Evolutionary conservation across 176 grass and related monocot genomes (phyloP).

Genomic region (Melocanna baccifera): DNA sequence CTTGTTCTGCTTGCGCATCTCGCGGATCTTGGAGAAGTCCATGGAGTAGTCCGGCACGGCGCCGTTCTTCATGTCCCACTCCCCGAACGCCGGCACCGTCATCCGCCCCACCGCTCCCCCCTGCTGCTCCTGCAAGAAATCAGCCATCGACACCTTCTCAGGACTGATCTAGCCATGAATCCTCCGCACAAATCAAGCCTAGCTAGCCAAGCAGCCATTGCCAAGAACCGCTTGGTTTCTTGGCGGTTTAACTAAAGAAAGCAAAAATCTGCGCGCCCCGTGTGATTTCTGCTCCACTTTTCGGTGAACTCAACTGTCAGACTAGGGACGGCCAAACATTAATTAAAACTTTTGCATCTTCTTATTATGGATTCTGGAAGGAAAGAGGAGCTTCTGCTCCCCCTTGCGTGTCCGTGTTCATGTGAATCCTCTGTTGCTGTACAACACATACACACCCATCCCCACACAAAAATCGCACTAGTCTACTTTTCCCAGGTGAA

Average conservation of each 20-base stretch:
- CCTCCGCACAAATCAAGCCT: not conserved
- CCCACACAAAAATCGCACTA: not conserved
- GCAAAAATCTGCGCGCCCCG: not conserved
- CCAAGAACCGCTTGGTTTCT: not conserved
- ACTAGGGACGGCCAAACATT: not conserved
- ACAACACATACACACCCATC: not conserved
- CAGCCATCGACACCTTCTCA: not conserved
- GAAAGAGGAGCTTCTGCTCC: not conserved
- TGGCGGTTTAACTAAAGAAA: not conserved
- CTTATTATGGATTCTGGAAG: not conserved
- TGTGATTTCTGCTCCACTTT: not conserved
- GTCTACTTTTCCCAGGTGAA: not conserved
- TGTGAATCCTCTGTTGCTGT: not conserved
- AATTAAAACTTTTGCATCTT: too few species aligned
- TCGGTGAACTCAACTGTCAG: not conserved
- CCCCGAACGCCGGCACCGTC: conserved; percentile 77
- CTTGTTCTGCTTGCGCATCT: conserved; percentile 89
- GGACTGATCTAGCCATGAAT: not conserved
- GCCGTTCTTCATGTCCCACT: conserved; percentile 85
- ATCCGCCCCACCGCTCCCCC: conserved; percentile 44
- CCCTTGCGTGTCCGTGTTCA: not conserved
- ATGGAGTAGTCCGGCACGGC: conserved; percentile 77
- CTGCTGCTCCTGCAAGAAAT: conserved; percentile 10
- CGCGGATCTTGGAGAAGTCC: conserved; percentile 88
- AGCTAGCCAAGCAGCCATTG: not conserved